Conservation (phyloP, 768 basidiomycete genomes). For the Naganishia friedmannii region DNA sequence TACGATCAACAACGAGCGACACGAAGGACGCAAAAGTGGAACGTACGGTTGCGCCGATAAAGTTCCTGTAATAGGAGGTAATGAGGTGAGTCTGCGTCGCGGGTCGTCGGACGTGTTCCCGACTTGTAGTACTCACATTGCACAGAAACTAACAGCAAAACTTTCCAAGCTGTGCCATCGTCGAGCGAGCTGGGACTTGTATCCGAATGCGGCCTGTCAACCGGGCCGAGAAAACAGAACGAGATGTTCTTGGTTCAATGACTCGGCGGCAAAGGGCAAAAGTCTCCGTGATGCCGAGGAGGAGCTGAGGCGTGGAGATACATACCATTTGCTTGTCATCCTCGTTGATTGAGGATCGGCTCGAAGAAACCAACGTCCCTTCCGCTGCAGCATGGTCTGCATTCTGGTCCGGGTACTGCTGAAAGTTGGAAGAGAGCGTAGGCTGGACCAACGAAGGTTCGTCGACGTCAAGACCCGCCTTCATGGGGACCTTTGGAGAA, state of each 20-base stretch:
- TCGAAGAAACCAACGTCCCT: neutral
- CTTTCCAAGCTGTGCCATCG: conserved; percentile 29
- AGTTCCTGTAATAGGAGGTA: conserved; percentile 20
- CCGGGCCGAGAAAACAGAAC: no score
- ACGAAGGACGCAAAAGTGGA: neutral
- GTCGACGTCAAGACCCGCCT: no score
- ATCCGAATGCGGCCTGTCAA: conserved; percentile 26
- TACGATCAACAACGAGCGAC: no score
- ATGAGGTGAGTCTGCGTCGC: no score
- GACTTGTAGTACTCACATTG: conserved; percentile 27
- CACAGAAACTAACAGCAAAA: conserved; percentile 34
- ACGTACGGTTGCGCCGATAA: conserved; percentile 31
- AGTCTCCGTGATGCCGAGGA: no score
- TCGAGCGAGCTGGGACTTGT: conserved; percentile 32
- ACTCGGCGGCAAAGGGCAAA: neutral
- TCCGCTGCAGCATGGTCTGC: neutral
- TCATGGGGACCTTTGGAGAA: neutral
- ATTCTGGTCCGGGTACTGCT: neutral
- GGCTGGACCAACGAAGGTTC: neutral
- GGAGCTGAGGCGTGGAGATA: neutral
- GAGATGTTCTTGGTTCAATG: no score
- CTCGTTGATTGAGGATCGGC: conserved; percentile 7
- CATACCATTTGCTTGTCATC: conserved; percentile 20
- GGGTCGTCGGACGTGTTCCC: no score
- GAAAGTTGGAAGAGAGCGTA: neutral